These are phyloP conservation scores for Aureobasidium vineae DNA, from an alignment of 2,329 filamentous ascomycete genomes.

Conservation along the genomic window DNA sequence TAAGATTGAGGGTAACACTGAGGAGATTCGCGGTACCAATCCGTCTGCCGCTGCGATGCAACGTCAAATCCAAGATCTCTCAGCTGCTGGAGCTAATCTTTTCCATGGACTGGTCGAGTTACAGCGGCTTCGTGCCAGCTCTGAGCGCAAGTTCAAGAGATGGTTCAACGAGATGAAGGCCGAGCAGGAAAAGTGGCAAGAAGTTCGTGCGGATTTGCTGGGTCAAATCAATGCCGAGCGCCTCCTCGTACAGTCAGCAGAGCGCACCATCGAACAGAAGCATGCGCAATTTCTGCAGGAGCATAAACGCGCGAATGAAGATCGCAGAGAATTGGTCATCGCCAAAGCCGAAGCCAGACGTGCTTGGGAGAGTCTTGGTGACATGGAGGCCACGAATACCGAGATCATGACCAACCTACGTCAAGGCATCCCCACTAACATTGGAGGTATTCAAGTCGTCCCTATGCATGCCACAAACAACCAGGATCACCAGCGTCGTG, in stretches of 20 bases:
- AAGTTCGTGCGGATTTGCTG: conserved; percentile 79
- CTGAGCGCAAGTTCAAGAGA: conserved; percentile 94
- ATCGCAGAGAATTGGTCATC: conserved; percentile 89
- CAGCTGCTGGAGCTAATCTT: conserved; percentile 90
- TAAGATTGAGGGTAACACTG: conserved; percentile 83
- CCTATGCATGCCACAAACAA: conserved; percentile 77
- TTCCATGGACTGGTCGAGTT: conserved; percentile 98
- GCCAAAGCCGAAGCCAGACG: conserved; percentile 93
- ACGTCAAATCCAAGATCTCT: conserved; percentile 94
- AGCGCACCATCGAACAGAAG: conserved; percentile 61
- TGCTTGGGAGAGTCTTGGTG: conserved; percentile 95
- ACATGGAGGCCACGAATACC: conserved; percentile 88
- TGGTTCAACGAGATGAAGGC: conserved; percentile 97
- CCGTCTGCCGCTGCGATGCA: conserved; percentile 85
- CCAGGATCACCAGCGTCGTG: conserved; percentile 43
- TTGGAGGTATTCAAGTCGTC: conserved; percentile 92
- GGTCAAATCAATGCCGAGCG: conserved; percentile 71
- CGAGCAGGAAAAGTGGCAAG: conserved; percentile 81
- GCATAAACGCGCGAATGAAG: conserved; percentile 79
- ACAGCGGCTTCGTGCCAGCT: conserved; percentile 88
- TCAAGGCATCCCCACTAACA: conserved; percentile 80
- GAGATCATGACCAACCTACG: conserved; percentile 83
- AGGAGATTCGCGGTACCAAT: conserved; percentile 72
- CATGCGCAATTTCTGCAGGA: conserved; percentile 67
- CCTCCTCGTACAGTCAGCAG: conserved; percentile 63